Evolutionary conservation across 805 yeast genomes (phyloP).

Genomic region (Cyberlindnera americana): DNA sequence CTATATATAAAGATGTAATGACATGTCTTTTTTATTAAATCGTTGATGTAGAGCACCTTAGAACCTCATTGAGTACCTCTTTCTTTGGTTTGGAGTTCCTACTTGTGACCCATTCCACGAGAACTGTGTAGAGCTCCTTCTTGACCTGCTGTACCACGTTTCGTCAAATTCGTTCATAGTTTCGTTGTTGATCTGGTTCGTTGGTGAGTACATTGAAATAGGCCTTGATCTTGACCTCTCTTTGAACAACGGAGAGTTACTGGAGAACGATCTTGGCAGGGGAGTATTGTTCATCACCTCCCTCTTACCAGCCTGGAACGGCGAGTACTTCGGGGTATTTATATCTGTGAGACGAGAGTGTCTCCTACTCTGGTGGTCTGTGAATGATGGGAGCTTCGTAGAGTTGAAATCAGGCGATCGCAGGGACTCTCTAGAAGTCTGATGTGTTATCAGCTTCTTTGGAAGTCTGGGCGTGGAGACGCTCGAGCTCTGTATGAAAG

Average conservation of each 20-base stretch:
- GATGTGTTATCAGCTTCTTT: no score
- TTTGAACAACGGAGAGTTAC: no score
- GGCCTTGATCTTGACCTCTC: constrained; percentile 5
- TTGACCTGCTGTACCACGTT: neutral
- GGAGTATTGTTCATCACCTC: constrained; percentile 15
- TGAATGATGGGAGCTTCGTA: constrained; percentile 10
- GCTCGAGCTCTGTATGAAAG: no score
- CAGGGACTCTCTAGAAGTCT: constrained; percentile 5
- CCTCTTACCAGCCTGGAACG: neutral
- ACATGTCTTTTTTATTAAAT: no score
- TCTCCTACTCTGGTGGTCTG: neutral
- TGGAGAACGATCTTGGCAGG: constrained; percentile 19
- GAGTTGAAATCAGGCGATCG: constrained; percentile 13
- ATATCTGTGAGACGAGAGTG: neutral
- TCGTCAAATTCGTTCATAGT: constrained; percentile 4
- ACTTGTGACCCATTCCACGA: constrained; percentile 6
- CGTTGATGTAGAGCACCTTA: constrained; percentile 2
- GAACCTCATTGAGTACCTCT: constrained; percentile 27
- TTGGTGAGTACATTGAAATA: constrained; percentile 9
- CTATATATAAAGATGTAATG: neutral
- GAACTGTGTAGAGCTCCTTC: constrained; percentile 3
- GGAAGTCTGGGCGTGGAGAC: no score
- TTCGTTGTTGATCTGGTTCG: neutral
- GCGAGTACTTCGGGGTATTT: no score
- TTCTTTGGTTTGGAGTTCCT: constrained; percentile 9